Evolutionary conservation across 805 yeast genomes (phyloP).

Genomic region (Kluyveromyces siamensis): DNA sequence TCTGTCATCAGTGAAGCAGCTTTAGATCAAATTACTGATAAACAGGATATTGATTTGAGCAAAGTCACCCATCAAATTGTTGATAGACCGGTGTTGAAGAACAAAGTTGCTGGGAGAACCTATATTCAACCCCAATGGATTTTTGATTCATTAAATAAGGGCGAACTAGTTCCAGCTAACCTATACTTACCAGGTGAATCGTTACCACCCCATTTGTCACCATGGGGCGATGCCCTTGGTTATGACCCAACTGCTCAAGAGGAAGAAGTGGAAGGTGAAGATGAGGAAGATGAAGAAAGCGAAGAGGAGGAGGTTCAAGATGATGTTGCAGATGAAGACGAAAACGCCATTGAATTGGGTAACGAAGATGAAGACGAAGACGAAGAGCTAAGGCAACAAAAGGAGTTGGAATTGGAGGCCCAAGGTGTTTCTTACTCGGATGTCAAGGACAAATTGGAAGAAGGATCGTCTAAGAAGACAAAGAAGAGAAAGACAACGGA

Average conservation of each 20-base stretch:
- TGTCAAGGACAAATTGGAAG: slow-evolving; percentile 32
- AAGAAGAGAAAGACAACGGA: slow-evolving; percentile 35
- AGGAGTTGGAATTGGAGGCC: slow-evolving; percentile 85
- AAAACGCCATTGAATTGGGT: slow-evolving; percentile 36
- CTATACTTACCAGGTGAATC: slow-evolving; percentile 90
- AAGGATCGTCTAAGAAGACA: slow-evolving; percentile 29
- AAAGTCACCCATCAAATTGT: slow-evolving; percentile 86
- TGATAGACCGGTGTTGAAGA: slow-evolving; percentile 77
- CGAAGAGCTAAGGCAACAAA: slow-evolving; percentile 55
- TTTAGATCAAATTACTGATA: slow-evolving; percentile 55
- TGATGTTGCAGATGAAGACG: slow-evolving; percentile 47
- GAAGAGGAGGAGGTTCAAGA: slow-evolving; percentile 44
- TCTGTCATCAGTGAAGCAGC: slow-evolving; percentile 77
- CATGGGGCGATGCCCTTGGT: slow-evolving; percentile 95
- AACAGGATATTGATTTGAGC: slow-evolving; percentile 46
- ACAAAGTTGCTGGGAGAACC: slow-evolving; percentile 82
- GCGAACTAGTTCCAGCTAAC: slow-evolving; percentile 63
- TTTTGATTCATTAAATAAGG: slow-evolving; percentile 81
- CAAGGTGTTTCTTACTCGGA: slow-evolving; percentile 76
- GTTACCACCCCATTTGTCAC: slow-evolving; percentile 93
- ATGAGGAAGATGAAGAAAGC: slow-evolving; percentile 36
- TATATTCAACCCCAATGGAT: slow-evolving; percentile 98
- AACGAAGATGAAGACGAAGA: slow-evolving; percentile 36
- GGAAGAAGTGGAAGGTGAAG: slow-evolving; percentile 34
- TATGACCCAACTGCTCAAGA: slow-evolving; percentile 69